Evolutionary conservation across 345 rosid genomes (phyloP), one percentile per base, ranked within the genome.

Genomic region (Cardiospermum halicacabum): DNA sequence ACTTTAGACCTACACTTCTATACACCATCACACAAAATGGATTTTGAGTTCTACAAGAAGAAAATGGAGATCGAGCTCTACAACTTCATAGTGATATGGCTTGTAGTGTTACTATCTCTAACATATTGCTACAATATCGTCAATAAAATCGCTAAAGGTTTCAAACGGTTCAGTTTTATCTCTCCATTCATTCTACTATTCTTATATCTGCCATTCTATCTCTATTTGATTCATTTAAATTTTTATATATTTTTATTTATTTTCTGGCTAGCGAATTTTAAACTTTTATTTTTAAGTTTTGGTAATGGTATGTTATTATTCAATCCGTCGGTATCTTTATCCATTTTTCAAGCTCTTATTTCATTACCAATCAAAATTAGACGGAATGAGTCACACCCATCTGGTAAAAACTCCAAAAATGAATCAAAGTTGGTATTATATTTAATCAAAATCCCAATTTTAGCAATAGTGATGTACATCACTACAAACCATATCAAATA

Each of bases 231-330:
- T 0, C 68, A 79, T 24, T 56, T 80, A 0, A 34, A 65, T 0
- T 83, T 83, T 30, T 15, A 39, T 57, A 81, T 85, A 0, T 72
- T 72, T 4, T 83, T 83, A 53, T 76, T 72, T 72, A 53, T 79
- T 55, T 47, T 75, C 36, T 83, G 91, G 86, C 85, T 85, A 18
- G 80, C 78, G 7, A 83, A 78, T 51, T 81, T 81, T 78, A 83
- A 82, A 72, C 76, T 86, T 65, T 55, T 81, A 11, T 79, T 81
- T 62, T 81, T 86, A 28, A 83, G 86, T 50, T 74, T 81, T 5
- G 79, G 70, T 7, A 50, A 64, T 1, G 91, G 85, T 62, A 79
- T 81, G 43, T 67, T 83, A 28, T 66, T 60, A 45, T 69, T 21
- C 4, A 8, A 43, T 21, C 49, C 51, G 8, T 47, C 51, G n/a